A percentile compares a stretch with the other conserved stretches of the same genome.
Conservation (phyloP, 805 yeast species). For the Torulaspora gathmanii region DNA sequence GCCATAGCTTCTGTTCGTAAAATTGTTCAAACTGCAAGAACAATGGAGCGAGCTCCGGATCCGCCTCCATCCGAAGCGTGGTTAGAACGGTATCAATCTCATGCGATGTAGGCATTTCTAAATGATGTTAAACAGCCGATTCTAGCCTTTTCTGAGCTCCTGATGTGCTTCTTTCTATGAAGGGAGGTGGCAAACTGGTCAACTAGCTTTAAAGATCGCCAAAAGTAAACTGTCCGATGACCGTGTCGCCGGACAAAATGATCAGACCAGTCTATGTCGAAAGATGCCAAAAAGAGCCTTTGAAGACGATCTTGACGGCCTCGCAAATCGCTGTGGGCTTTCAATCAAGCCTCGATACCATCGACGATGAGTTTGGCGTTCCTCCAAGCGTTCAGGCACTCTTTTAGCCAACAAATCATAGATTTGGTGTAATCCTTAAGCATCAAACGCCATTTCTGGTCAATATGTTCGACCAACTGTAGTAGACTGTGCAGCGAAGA, state of each 20-base stretch:
- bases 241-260: not conserved
- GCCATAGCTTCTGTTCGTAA: slow-evolving; percentile 91
- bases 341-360: slow-evolving; percentile 3
- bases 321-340: too few species aligned
- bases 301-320: not conserved
- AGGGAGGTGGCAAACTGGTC: slow-evolving; percentile 13
- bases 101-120: slow-evolving; percentile 15
- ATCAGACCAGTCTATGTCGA: too few species aligned
- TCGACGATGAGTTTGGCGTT: slow-evolving; percentile 29
- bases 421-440: slow-evolving; percentile 34
- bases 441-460: slow-evolving; percentile 30
- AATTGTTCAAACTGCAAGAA: slow-evolving; percentile 60
- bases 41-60: slow-evolving; percentile 55
- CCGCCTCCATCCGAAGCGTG: slow-evolving; percentile 61
- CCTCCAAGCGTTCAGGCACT: slow-evolving; percentile 39
- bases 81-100: slow-evolving; percentile 31
- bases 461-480: slow-evolving; percentile 27
- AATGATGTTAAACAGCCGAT: not conserved
- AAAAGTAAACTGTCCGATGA: too few species aligned
- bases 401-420: slow-evolving; percentile 37
- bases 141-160: not conserved
- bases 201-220: not conserved
- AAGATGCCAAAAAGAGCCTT: not conserved
- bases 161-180: not conserved
- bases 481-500: slow-evolving; percentile 34